These are phyloP conservation scores for Aureobasidium sp. DNA, from an alignment of 2,329 filamentous ascomycete genomes.

Conservation along the genomic window DNA sequence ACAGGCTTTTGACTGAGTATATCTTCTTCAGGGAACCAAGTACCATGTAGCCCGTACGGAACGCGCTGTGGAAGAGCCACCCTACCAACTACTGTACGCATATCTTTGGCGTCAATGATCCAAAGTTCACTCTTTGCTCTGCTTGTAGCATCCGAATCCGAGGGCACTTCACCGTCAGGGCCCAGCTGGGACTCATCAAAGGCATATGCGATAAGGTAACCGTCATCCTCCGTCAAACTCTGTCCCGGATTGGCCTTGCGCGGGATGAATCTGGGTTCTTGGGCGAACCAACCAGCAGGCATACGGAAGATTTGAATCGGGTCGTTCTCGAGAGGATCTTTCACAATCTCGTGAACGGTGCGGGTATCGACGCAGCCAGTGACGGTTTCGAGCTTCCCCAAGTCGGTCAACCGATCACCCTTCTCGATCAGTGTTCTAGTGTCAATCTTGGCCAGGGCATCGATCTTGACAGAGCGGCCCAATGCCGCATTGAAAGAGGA, in stretches of 20 bases:
- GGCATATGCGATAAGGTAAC: slow-evolving; percentile 59
- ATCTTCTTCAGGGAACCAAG: slow-evolving; percentile 50
- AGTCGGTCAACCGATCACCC: slow-evolving; percentile 33
- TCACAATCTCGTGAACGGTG: slow-evolving; percentile 45
- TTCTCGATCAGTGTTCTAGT: slow-evolving; percentile 43
- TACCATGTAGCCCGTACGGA: slow-evolving; percentile 60
- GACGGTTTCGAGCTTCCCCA: slow-evolving; percentile 34
- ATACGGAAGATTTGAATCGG: slow-evolving; percentile 55
- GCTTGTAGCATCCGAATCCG: slow-evolving; percentile 31
- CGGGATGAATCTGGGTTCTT: slow-evolving; percentile 59
- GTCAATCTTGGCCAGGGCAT: slow-evolving; percentile 57
- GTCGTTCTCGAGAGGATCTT: slow-evolving; percentile 36
- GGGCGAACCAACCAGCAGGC: slow-evolving; percentile 54
- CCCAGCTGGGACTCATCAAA: slow-evolving; percentile 59
- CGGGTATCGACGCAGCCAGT: slow-evolving; percentile 56
- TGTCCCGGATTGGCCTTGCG: slow-evolving; percentile 21
- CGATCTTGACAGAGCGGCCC: slow-evolving; percentile 58
- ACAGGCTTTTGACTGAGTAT: slow-evolving; percentile 41
- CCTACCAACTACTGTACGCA: slow-evolving; percentile 52
- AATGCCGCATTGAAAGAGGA: slow-evolving; percentile 52
- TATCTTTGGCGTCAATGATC: slow-evolving; percentile 56
- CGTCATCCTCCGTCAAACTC: slow-evolving; percentile 50
- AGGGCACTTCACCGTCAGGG: slow-evolving; percentile 23
- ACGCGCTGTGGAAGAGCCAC: slow-evolving; percentile 57
- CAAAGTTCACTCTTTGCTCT: slow-evolving; percentile 53